These are phyloP conservation scores for Leishmania tropica DNA, from an alignment of 208 protist genomes.

Conservation along the genomic window DNA sequence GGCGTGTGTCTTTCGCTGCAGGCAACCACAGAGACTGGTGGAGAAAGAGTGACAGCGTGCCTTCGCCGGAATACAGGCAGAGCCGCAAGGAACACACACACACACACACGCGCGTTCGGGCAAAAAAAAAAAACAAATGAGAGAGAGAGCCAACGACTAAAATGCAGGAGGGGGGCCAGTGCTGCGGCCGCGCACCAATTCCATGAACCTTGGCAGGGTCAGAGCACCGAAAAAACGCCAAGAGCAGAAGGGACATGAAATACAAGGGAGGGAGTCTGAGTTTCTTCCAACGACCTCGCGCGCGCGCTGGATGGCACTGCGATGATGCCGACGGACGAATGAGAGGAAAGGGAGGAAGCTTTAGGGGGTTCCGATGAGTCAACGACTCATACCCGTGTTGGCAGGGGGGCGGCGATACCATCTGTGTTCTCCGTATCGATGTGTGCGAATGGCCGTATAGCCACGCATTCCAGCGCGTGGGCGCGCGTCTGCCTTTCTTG, in stretches of 20 bases:
- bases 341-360: not conserved
- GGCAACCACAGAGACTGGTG: not conserved
- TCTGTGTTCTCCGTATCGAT: not conserved
- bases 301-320: not conserved
- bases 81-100: not conserved
- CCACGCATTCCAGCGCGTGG: not conserved
- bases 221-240: not conserved
- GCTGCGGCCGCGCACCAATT: not conserved
- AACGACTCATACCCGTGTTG: not conserved
- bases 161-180: too few species aligned
- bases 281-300: not conserved
- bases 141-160: not conserved
- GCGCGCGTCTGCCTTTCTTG: not conserved
- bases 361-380: not conserved
- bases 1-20: not conserved
- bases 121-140: not conserved
- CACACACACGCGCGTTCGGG: not conserved
- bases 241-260: constrained; percentile 3
- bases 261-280: not conserved
- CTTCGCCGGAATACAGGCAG: not conserved
- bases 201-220: not conserved
- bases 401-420: not conserved
- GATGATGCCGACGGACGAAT: not conserved
- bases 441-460: not conserved
- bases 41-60: not conserved